A percentile compares a stretch with the other conserved stretches of the same genome.
Evolutionary conservation across 139 green algal species (phyloP).

Genomic region (Tetradesmus lagerheimii): DNA sequence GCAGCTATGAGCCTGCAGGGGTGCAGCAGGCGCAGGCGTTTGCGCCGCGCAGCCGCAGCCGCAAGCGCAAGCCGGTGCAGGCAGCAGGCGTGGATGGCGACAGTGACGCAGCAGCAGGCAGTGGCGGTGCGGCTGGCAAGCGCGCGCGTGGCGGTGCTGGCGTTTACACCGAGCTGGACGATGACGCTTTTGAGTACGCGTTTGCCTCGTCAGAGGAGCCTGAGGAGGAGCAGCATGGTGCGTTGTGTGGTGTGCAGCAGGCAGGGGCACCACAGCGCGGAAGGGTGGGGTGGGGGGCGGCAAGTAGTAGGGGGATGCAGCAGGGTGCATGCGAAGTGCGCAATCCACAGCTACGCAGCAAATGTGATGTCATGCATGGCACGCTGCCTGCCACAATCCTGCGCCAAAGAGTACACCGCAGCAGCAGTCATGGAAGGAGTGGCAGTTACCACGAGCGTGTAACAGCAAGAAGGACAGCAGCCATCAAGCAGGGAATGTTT

Average conservation of each 20-base stretch:
- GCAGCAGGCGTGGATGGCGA: neutral
- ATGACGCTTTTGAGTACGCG: neutral
- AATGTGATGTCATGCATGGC: too few species aligned
- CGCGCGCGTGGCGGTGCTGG: neutral
- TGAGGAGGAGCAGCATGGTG: constrained; percentile 1
- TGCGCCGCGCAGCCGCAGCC: neutral
- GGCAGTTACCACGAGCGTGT: neutral
- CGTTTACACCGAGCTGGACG: constrained; percentile 8
- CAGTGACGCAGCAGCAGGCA: neutral
- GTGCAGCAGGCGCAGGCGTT: neutral
- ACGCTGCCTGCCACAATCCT: too few species aligned
- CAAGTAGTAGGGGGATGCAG: too few species aligned
- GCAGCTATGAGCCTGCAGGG: neutral
- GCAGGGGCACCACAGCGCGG: neutral
- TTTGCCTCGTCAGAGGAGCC: constrained; percentile 7
- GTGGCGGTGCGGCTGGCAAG: neutral
- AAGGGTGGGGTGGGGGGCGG: too few species aligned
- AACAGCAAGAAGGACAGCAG: neutral
- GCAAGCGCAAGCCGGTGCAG: neutral
- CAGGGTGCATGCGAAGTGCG: too few species aligned
- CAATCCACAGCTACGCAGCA: neutral
- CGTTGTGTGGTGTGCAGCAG: neutral
- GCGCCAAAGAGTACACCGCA: too few species aligned
- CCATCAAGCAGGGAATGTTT: neutral
- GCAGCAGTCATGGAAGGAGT: neutral